These are phyloP conservation scores for Bondarzewia mesenterica DNA, from an alignment of 1,284 basidiomycete species.

Conservation along the genomic window DNA sequence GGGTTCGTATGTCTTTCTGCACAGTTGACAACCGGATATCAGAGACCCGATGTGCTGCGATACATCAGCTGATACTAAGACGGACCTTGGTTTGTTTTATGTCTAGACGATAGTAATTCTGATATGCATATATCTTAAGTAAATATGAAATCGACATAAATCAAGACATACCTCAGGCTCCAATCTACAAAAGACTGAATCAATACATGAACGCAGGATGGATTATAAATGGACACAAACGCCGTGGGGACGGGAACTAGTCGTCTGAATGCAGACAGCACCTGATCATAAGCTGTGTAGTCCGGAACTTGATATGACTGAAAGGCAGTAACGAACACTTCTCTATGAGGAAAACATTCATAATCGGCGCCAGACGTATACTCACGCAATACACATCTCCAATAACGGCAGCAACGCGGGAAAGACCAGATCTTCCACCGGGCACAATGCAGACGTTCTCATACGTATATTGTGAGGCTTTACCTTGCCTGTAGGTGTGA, in stretches of 20 bases:
- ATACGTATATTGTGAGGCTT: slow-evolving; percentile 76
- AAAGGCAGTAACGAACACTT: neutral
- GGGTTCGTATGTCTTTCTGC: slow-evolving; percentile 68
- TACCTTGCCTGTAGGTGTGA: slow-evolving; percentile 74
- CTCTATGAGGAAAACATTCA: slow-evolving; percentile 15
- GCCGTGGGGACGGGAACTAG: slow-evolving; percentile 86
- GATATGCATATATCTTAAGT: neutral
- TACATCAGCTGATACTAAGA: neutral
- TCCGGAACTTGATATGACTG: slow-evolving; percentile 82
- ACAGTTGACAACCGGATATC: slow-evolving; percentile 3
- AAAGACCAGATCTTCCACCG: slow-evolving; percentile 83
- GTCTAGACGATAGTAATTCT: slow-evolving; percentile 65
- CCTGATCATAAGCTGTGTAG: slow-evolving; percentile 82
- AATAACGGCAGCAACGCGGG: slow-evolving; percentile 86
- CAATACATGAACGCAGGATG: neutral
- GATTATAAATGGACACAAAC: slow-evolving; percentile 33
- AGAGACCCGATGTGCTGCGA: slow-evolving; percentile 7
- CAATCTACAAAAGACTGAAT: slow-evolving; percentile 30
- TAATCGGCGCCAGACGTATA: no score
- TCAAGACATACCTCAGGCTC: slow-evolving; percentile 43
- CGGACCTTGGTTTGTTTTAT: slow-evolving; percentile 62
- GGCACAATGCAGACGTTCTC: slow-evolving; percentile 92
- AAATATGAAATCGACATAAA: neutral
- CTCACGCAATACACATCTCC: slow-evolving; percentile 73
- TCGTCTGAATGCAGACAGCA: slow-evolving; percentile 81